A percentile compares a stretch with the other conserved stretches of the same genome.
phyloP scores from a whole-genome alignment of 768 basidiomycete species.

The Paxillus involutus region DNA sequence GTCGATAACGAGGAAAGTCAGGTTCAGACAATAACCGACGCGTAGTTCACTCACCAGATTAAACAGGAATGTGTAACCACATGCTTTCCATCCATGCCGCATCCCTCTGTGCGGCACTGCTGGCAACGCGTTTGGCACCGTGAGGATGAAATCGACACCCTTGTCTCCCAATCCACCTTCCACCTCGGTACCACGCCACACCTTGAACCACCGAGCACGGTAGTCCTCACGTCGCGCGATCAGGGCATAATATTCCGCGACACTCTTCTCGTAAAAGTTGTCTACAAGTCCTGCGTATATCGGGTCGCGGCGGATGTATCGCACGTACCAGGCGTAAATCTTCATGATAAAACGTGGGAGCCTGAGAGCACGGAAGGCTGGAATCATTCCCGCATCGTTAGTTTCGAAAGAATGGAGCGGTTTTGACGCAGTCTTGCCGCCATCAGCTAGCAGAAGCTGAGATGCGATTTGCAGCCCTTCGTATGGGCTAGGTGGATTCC shows the following conservation, averaged over 20 bases:
- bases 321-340: constrained; percentile 50
- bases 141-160: constrained; percentile 62
- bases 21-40: no score
- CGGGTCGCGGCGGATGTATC: constrained; percentile 50
- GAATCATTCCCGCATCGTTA: constrained; percentile 49
- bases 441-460: constrained; percentile 52
- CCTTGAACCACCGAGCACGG: constrained; percentile 38
- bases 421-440: constrained; percentile 35
- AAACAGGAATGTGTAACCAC: constrained; percentile 66
- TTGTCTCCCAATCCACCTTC: constrained; percentile 32
- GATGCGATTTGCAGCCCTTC: constrained; percentile 54
- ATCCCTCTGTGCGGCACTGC: constrained; percentile 55
- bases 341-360: constrained; percentile 48
- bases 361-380: constrained; percentile 37
- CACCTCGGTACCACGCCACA: constrained; percentile 28
- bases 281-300: constrained; percentile 55
- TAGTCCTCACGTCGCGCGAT: constrained; percentile 46
- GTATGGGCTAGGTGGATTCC: constrained; percentile 44
- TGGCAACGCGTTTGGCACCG: constrained; percentile 60
- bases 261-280: constrained; percentile 46
- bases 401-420: constrained; percentile 41
- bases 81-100: constrained; percentile 56
- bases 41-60: constrained; percentile 48
- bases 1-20: not conserved
- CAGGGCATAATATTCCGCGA: constrained; percentile 50